Percentiles rank a stretch among this genome's conserved stretches.
These are phyloP conservation scores for Pichia sp. DNA, from an alignment of 1,139 yeast species.

Conservation along the genomic window DNA sequence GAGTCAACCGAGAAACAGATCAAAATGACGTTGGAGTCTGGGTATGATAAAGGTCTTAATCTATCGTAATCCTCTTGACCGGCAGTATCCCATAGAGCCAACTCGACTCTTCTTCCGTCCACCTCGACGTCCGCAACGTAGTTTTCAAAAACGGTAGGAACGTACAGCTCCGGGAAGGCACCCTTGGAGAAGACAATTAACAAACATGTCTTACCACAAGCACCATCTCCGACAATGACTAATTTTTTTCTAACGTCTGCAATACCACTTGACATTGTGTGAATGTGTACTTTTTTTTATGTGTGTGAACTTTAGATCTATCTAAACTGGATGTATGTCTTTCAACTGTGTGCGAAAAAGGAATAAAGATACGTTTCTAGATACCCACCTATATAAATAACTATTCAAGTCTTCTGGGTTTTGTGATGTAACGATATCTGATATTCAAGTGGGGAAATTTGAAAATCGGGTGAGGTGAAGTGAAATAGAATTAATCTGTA, in stretches of 20 bases:
- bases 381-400: not conserved
- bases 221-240: conserved; percentile 86
- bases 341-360: not conserved
- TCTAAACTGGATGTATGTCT: not conserved
- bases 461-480: too few species aligned
- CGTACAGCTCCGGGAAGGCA: conserved; percentile 92
- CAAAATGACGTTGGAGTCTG: conserved; percentile 87
- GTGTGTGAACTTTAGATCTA: not conserved
- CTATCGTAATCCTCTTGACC: conserved; percentile 98
- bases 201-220: conserved; percentile 82
- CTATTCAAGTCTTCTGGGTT: not conserved
- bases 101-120: conserved; percentile 88
- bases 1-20: conserved; percentile 90
- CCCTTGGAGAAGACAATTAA: conserved; percentile 88
- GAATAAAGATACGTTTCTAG: not conserved
- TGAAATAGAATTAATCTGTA: not conserved
- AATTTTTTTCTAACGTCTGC: conserved; percentile 72
- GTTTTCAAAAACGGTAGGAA: conserved; percentile 93
- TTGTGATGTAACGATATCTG: not conserved
- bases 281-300: not conserved
- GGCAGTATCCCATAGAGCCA: conserved; percentile 97
- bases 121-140: conserved; percentile 93
- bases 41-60: conserved; percentile 88
- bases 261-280: conserved; percentile 17
- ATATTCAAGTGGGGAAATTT: not conserved